Evolutionary conservation across 257 asterid species (phyloP).

Genomic region (Rhazya stricta): DNA sequence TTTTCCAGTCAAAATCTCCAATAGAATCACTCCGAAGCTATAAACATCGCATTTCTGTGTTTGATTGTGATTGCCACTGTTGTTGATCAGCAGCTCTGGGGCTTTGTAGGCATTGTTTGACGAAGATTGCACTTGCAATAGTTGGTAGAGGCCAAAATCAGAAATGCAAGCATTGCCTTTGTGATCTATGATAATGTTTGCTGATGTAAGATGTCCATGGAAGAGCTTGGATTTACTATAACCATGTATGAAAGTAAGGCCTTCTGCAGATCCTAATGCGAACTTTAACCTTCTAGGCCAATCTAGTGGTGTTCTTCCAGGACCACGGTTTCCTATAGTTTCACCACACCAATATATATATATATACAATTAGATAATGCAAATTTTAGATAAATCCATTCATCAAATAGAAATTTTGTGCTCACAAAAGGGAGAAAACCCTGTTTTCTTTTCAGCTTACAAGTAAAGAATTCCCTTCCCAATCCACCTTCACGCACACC

Average conservation of each 20-base stretch:
- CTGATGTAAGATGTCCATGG: constrained; percentile 35
- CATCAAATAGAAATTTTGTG: neutral
- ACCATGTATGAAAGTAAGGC: constrained; percentile 30
- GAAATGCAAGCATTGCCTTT: constrained; percentile 34
- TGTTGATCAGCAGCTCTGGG: constrained; percentile 19
- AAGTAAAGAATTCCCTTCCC: neutral
- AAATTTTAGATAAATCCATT: neutral
- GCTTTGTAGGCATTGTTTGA: constrained; percentile 28
- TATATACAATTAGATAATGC: neutral
- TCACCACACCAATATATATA: neutral
- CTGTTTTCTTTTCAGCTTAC: neutral
- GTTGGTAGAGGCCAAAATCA: constrained; percentile 24
- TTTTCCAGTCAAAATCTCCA: constrained; percentile 38
- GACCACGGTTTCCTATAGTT: constrained; percentile 36
- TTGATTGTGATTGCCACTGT: neutral
- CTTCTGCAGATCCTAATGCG: constrained; percentile 36
- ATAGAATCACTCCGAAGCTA: constrained; percentile 30
- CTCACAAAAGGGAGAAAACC: neutral
- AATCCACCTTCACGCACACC: neutral
- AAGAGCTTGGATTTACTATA: constrained; percentile 28
- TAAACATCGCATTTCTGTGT: constrained; percentile 33
- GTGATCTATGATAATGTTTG: constrained; percentile 31
- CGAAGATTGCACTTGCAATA: constrained; percentile 16
- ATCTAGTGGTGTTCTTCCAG: constrained; percentile 42
- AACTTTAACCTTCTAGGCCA: constrained; percentile 34